These are phyloP conservation scores for Macadamia integrifolia DNA, from an alignment of 164 flowering plant genomes.

Conservation along the genomic window DNA sequence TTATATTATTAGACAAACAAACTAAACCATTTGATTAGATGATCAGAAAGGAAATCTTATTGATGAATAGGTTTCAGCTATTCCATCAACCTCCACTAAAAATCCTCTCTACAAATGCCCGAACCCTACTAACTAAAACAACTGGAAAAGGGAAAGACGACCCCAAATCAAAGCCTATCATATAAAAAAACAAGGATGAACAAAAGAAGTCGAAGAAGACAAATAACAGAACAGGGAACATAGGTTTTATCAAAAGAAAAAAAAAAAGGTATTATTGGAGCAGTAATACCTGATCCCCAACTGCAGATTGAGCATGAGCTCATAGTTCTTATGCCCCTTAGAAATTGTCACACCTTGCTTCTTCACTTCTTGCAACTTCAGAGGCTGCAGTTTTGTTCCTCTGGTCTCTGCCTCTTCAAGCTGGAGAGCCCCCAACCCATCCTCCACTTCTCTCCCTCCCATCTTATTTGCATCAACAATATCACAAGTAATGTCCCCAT, in stretches of 20 bases:
- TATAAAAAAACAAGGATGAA: not conserved
- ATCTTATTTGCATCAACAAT: slow-evolving; percentile 14
- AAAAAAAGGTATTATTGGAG: not conserved
- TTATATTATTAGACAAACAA: not conserved
- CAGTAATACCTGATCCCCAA: slow-evolving; percentile 31
- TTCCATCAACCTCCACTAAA: not conserved
- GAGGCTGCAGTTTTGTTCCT: slow-evolving; percentile 15
- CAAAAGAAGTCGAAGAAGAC: not conserved
- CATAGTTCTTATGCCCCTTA: slow-evolving; percentile 39
- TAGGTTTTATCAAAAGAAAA: not conserved
- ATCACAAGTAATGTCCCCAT: slow-evolving; percentile 19
- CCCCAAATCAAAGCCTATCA: not conserved
- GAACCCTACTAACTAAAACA: too few species aligned
- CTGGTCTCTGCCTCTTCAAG: slow-evolving; percentile 17
- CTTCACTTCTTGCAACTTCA: slow-evolving; percentile 20
- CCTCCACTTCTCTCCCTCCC: slow-evolving; percentile 25
- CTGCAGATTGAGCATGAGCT: slow-evolving; percentile 41
- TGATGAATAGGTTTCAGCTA: not conserved
- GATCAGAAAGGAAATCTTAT: not conserved
- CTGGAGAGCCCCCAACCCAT: slow-evolving; percentile 23
- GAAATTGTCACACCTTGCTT: slow-evolving; percentile 55
- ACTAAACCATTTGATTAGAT: not conserved
- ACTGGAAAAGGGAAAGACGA: not conserved
- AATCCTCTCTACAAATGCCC: too few species aligned
- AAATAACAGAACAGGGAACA: not conserved